Base-by-base conservation (phyloP, 768 basidiomycete genomes). In the Termitomyces sp. region DNA sequence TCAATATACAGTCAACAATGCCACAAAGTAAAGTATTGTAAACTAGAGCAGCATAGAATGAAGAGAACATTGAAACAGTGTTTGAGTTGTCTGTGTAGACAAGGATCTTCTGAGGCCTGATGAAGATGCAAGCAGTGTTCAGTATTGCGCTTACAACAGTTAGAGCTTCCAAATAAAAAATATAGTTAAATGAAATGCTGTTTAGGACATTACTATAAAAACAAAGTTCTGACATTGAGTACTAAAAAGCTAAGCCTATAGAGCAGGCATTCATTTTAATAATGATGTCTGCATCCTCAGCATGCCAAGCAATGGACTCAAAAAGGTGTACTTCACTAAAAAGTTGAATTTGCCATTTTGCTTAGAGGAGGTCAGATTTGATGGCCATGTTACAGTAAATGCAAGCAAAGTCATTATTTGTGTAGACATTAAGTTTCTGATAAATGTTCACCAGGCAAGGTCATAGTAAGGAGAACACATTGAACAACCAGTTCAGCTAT, bases 51-150 rank as follows among this genome's bases (percentile, higher is more conserved):
- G 64, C 60, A 2, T 49, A 34, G 0, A 74, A 58, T 0, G 68
- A 56, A 50, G 64, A 65, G 48, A 78, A 79, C 7, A 78, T 67
- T 1, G 63, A 46, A 2, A 77, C 71, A n/a, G n/a, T n/a, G n/a
- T n/a, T n/a, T n/a, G n/a, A n/a, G n/a, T n/a, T n/a, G n/a, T n/a
- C n/a, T n/a, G n/a, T n/a, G n/a, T n/a, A n/a, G n/a, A n/a, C n/a
- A n/a, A n/a, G n/a, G n/a, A n/a, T n/a, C n/a, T n/a, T n/a, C n/a
- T n/a, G n/a, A n/a, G n/a, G n/a, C n/a, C n/a, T n/a, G n/a, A n/a
- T n/a, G n/a, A n/a, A n/a, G n/a, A n/a, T n/a, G n/a, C n/a, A n/a
- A n/a, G n/a, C n/a, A n/a, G n/a, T n/a, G n/a, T n/a, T n/a, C n/a
- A n/a, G n/a, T n/a, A n/a, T n/a, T n/a, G n/a, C n/a, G n/a, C n/a